A percentile compares a stretch with the other conserved stretches of the same genome.
phyloP scores from a whole-genome alignment of 2,329 filamentous ascomycete species.

The Hypocreales sp. region DNA sequence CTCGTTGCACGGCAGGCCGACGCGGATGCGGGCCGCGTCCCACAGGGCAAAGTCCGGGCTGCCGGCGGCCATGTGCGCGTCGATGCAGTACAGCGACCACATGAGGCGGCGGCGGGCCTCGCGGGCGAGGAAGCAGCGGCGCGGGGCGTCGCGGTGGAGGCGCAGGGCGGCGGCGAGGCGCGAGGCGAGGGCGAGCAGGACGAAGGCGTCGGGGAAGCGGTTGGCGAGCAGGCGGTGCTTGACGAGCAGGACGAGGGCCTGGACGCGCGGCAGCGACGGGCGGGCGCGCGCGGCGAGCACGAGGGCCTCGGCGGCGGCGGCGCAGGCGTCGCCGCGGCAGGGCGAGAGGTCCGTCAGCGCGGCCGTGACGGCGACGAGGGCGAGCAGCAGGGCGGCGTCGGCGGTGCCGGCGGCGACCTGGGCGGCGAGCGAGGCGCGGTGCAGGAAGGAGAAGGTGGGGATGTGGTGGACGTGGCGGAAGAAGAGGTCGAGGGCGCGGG shows the following conservation, averaged over 20 bases:
- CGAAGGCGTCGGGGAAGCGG: constrained; percentile 26
- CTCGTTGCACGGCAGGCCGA: constrained; percentile 26
- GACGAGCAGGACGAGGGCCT: constrained; percentile 28
- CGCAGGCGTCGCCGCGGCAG: constrained; percentile 36
- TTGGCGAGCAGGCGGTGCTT: constrained; percentile 28
- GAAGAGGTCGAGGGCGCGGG: constrained; percentile 38
- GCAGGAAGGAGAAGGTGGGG: constrained; percentile 41
- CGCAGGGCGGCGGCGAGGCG: constrained; percentile 25
- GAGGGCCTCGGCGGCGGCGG: constrained; percentile 36
- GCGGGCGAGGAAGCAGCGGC: constrained; percentile 22
- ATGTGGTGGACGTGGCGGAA: constrained; percentile 44
- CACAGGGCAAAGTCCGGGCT: constrained; percentile 29
- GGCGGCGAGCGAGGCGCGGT: constrained; percentile 44
- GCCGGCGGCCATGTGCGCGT: constrained; percentile 25
- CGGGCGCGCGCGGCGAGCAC: constrained; percentile 37
- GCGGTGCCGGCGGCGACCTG: constrained; percentile 40
- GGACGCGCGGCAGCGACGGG: constrained; percentile 40
- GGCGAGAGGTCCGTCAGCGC: constrained; percentile 38
- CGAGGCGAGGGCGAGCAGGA: constrained; percentile 26
- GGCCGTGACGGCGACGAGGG: constrained; percentile 39
- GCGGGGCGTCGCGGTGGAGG: constrained; percentile 25
- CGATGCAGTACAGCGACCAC: constrained; percentile 28
- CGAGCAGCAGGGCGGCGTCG: constrained; percentile 35
- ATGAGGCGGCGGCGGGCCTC: constrained; percentile 26
- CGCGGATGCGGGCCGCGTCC: constrained; percentile 23